phyloP scores from a whole-genome alignment of 2,329 filamentous ascomycete species.

The Aspergillus glaucus region DNA sequence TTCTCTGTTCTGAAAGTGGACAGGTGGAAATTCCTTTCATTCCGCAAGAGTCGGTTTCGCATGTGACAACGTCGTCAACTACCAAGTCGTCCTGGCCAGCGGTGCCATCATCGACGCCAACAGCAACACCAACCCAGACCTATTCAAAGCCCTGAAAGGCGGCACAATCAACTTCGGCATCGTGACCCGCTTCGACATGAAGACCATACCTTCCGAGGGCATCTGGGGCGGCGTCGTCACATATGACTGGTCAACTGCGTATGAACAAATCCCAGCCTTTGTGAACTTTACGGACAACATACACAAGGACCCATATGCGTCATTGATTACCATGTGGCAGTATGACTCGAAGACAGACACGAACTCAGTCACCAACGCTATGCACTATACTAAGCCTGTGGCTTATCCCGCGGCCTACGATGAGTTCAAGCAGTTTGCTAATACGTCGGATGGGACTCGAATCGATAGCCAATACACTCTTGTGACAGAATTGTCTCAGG shows the following conservation, averaged over 20 bases:
- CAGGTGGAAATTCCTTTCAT: slow-evolving; percentile 47
- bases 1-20: background rate
- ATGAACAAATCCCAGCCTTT: slow-evolving; percentile 12
- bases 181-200: slow-evolving; percentile 21
- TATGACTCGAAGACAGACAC: slow-evolving; percentile 13
- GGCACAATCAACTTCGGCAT: slow-evolving; percentile 53
- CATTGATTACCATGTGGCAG: slow-evolving; percentile 37
- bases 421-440: slow-evolving; percentile 9
- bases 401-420: slow-evolving; percentile 7
- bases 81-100: slow-evolving; percentile 49
- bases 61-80: slow-evolving; percentile 45
- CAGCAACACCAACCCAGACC: slow-evolving; percentile 38
- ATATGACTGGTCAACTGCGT: slow-evolving; percentile 9
- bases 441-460: slow-evolving; percentile 11
- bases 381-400: slow-evolving; percentile 9
- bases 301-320: slow-evolving; percentile 15
- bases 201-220: slow-evolving; percentile 8
- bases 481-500: slow-evolving; percentile 14
- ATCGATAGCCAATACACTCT: slow-evolving; percentile 11
- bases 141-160: slow-evolving; percentile 50
- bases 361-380: slow-evolving; percentile 5
- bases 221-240: slow-evolving; percentile 21
- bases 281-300: slow-evolving; percentile 15
- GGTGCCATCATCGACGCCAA: slow-evolving; percentile 45
- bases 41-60: slow-evolving; percentile 44